Evolutionary conservation across 2,329 filamentous ascomycete genomes (phyloP).

Genomic region (Penicillium olsonii): DNA sequence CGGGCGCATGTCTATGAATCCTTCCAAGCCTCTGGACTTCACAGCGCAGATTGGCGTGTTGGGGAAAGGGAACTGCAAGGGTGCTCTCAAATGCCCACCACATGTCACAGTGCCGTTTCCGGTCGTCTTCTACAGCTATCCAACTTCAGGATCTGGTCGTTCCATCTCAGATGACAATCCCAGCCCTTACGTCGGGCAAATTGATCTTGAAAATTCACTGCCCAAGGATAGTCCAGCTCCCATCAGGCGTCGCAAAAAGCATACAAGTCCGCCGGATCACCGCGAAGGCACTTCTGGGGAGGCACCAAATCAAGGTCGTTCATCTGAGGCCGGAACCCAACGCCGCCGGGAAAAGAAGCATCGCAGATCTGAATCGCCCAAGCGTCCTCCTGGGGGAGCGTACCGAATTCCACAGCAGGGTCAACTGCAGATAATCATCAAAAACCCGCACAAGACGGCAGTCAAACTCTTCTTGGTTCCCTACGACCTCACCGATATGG

Average conservation of each 20-base stretch:
- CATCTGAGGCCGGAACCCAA: constrained; percentile 35
- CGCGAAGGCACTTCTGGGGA: constrained; percentile 13
- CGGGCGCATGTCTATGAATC: constrained; percentile 94
- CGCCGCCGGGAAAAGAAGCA: constrained; percentile 59
- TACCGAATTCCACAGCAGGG: constrained; percentile 94
- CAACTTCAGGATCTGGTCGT: constrained; percentile 63
- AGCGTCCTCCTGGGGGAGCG: constrained; percentile 78
- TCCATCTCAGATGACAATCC: constrained; percentile 77
- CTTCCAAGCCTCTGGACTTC: constrained; percentile 89
- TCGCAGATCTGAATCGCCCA: constrained; percentile 60
- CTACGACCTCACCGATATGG: constrained; percentile 91
- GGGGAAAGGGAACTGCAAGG: constrained; percentile 83
- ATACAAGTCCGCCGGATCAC: constrained; percentile 31
- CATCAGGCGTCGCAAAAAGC: constrained; percentile 42
- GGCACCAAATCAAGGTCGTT: constrained; percentile 11
- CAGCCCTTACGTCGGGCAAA: constrained; percentile 91
- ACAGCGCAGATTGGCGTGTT: constrained; percentile 93
- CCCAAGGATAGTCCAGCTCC: constrained; percentile 47
- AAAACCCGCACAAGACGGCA: constrained; percentile 97
- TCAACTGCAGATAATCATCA: constrained; percentile 94
- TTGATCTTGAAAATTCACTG: constrained; percentile 84
- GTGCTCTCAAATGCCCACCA: constrained; percentile 79
- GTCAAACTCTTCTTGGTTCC: constrained; percentile 94
- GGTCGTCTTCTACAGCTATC: constrained; percentile 94
- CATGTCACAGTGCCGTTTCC: constrained; percentile 91